Evolutionary conservation across 495 filamentous ascomycete genomes (phyloP).

Genomic region (Penicillium robsamsonii): DNA sequence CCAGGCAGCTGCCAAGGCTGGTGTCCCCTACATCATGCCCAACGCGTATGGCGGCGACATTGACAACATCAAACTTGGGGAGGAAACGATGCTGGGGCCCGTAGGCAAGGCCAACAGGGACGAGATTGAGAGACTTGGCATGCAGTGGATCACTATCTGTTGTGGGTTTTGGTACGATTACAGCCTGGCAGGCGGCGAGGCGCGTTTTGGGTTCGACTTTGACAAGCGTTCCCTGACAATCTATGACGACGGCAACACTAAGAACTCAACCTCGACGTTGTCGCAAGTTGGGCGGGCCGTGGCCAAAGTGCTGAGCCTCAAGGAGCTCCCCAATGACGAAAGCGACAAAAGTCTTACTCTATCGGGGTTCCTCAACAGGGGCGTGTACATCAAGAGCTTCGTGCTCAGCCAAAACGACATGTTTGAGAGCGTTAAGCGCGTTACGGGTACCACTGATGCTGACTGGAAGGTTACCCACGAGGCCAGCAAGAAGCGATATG

Average conservation of each 20-base stretch:
- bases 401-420: conserved; percentile 52
- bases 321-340: conserved; percentile 48
- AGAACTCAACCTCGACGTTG: conserved; percentile 41
- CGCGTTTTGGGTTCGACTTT: conserved; percentile 51
- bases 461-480: conserved; percentile 58
- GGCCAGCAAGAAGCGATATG: conserved; percentile 41
- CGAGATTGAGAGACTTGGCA: conserved; percentile 45
- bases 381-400: conserved; percentile 48
- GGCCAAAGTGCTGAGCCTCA: conserved; percentile 45
- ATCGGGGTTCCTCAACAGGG: conserved; percentile 41
- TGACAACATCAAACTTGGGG: conserved; percentile 18
- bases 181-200: conserved; percentile 34
- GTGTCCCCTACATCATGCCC: conserved; percentile 61
- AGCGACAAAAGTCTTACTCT: conserved; percentile 36
- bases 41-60: conserved; percentile 54
- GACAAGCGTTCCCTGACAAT: conserved; percentile 40
- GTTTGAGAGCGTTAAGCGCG: conserved; percentile 53
- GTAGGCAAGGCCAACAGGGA: conserved; percentile 16
- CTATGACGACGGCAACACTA: conserved; percentile 50
- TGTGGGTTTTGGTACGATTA: conserved; percentile 58
- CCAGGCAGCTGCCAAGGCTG: conserved; percentile 59
- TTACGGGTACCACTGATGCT: conserved; percentile 46
- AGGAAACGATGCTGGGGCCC: conserved; percentile 21
- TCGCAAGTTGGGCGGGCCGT: conserved; percentile 49
- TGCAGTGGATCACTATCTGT: conserved; percentile 51